Base-by-base conservation (phyloP, 2,329 filamentous ascomycete species). In the Bipolaris oryzae region DNA sequence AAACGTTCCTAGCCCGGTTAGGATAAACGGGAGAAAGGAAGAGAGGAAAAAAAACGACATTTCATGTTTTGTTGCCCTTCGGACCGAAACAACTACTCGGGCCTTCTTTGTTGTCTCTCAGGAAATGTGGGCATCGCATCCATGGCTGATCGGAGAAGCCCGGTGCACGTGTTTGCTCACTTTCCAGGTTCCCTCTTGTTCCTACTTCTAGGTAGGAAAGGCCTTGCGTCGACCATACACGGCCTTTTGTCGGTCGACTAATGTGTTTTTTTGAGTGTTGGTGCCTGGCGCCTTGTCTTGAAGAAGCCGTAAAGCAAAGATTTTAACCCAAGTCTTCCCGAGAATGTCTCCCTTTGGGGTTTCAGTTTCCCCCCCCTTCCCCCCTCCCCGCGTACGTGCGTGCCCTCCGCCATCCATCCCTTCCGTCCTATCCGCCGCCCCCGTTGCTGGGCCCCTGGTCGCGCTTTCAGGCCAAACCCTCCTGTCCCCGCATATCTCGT, bases 151-250 rank as follows among this genome's bases (percentile, higher is more conserved):
- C 34, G 34, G 33, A 48, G 34, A 25, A 37, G 45, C 45, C 45
- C 20, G 45, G 45, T 48, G 45, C 45, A 48, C 39, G 13, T 34
- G 52, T 55, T n/a, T 35, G 21, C 41, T 50, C 16, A 7, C 39
- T n/a, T 43, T 49, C 28, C 33, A 23, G 23, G 7, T 43, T 48
- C 35, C 20, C 20, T 31, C 16, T 31, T 28, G 21, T 15, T 15
- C 35, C 9, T 25, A 25, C 25, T 25, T 7, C 7, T 28, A 28
- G 25, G 45, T 9, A 3, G 25, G 33, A 10, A 3, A 48, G 7
- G 16, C 11, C 11, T 46, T 21, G 16, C 9, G 44, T 37, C 45
- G 33, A 37, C 25, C n/a, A 31, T 28, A 18, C 34, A 18, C 45
- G 45, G 45, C 20, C 20, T 37, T 48, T 20, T 37, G 15, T 48